These are phyloP conservation scores for Inga leiocalycina DNA, from an alignment of 306 rosid genomes.

Conservation along the genomic window DNA sequence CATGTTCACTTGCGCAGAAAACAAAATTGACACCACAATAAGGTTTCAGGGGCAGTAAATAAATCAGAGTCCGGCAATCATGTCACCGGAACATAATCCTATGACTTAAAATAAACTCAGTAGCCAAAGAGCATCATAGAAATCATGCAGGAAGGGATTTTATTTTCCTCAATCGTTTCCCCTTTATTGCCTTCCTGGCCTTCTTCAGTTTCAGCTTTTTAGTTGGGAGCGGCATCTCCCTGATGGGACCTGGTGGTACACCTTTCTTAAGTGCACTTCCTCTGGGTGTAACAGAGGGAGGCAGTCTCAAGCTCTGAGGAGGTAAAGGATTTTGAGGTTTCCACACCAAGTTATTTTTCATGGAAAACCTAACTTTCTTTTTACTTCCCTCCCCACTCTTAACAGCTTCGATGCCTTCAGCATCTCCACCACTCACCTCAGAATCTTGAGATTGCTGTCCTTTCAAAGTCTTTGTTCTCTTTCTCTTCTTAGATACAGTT, in stretches of 20 bases:
- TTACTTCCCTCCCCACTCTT: constrained; percentile 73
- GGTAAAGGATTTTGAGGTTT: constrained; percentile 92
- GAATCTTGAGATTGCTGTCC: constrained; percentile 40
- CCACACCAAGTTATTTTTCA: constrained; percentile 95
- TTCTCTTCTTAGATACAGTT: constrained; percentile 75
- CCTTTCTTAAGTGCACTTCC: constrained; percentile 99
- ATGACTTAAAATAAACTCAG: constrained; percentile 1
- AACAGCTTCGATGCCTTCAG: constrained; percentile 41
- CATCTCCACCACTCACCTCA: constrained; percentile 43
- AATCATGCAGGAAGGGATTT: constrained; percentile 50
- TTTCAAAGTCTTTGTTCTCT: constrained; percentile 66
- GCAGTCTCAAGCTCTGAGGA: constrained; percentile 84
- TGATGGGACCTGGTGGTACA: constrained; percentile 88
- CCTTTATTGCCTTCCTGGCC: constrained; percentile 63
- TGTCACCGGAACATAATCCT: constrained; percentile 33
- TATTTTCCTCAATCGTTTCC: constrained; percentile 74
- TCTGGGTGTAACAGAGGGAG: constrained; percentile 93
- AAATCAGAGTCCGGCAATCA: constrained; percentile 26
- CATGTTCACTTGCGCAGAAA: constrained; percentile 33
- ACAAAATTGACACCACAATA: constrained; percentile 36
- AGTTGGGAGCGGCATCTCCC: constrained; percentile 61
- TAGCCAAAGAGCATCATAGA: constrained; percentile 9
- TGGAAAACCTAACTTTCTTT: constrained; percentile 87
- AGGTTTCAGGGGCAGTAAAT: constrained; percentile 29
- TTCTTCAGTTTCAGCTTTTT: constrained; percentile 69